Base-by-base conservation (phyloP, 495 filamentous ascomycete species). In the Xylaria nigripes region DNA sequence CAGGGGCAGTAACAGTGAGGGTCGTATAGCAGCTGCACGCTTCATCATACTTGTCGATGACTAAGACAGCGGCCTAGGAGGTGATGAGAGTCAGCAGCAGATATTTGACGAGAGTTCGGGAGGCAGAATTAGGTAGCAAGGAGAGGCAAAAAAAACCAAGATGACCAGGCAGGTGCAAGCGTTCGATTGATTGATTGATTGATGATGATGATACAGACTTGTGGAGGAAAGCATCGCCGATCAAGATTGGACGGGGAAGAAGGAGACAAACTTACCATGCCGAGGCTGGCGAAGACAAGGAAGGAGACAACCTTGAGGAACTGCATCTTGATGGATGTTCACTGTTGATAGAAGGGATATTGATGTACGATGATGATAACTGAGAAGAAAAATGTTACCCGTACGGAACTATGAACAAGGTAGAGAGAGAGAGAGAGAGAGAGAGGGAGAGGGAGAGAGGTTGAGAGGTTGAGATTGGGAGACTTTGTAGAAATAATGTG, bases 201-300 rank as follows among this genome's bases (percentile, higher is more conserved):
- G n/a, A 13, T 8, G 32, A 36, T 5, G 2, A 13, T 8, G 32
- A 12, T 15, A 8, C 13, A 2, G 32, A 2, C 2, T 5, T 15
- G 32, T 40, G 15, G 3, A 42, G 34, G n/a, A 41, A 9, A 29
- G 29, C 3, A 19, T 32, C 19, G 25, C 25, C 2, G 29, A 25
- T 45, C 22, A 40, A 48, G 44, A 22, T 15, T n/a, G 40, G 45
- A 18, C 12, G 48, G 16, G 9, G 13, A 22, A 18, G 36, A 18
- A 8, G 3, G 12, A 24, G 3, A 22, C 43, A 25, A 45, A 74
- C 74, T 70, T 58, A 77, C 74, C 71, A 72, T 60, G 70, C 69
- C 54, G 58, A 68, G 25, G 45, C 59, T 57, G 56, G 63, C 51
- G 49, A 70, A 62, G 59, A 65, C 56, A 45, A 68, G 34, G 46